Evolutionary conservation across 495 filamentous ascomycete species (phyloP), one percentile per base, ranked within the genome.

Genomic region (Immersiella caudata): DNA sequence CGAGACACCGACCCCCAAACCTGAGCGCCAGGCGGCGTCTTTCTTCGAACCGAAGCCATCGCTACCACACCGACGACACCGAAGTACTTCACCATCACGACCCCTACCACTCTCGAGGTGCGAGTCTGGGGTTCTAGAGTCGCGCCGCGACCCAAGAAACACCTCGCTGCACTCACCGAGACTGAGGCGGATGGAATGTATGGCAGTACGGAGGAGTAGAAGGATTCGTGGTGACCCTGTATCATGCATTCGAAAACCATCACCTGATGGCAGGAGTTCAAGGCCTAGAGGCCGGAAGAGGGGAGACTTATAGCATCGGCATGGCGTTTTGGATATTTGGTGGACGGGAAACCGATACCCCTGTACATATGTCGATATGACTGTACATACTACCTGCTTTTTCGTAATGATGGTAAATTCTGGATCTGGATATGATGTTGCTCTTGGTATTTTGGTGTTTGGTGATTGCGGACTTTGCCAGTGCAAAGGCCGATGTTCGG

Each of bases 171-270:
- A 62, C 27, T 27, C 60, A 52, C 46, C 69, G 61, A 58, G 54
- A 54, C 54, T 62, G 40, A 70, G 68, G 57, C 56, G 55, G 74
- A 74, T 67, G 70, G 74, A 70, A 69, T 70, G 54, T 52, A 77
- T 67, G 40, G 71, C 70, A 64, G 71, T 69, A 72, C 65, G 69
- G 14, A 67, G 66, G 64, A 72, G 74, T 70, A 73, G 78, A 64
- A 78, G 74, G 67, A 76, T 74, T 69, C 79, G 75, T n/a, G 78
- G 74, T 29, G 70, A 74, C 52, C 62, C 66, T 26, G 56, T 75
- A 12, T 78, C 75, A 27, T 76, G 80, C 56, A 75, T 83, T 65
- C 75, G 75, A 46, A 84, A 84, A 66, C 70, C 74, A 22, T 62
- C 68, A 60, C 71, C 75, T 66, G 77, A 80, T 55, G 65, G 68